A percentile compares a stretch with the other conserved stretches of the same genome.
Evolutionary conservation across 345 rosid species (phyloP).

Genomic region (Eucalyptus curtisii): DNA sequence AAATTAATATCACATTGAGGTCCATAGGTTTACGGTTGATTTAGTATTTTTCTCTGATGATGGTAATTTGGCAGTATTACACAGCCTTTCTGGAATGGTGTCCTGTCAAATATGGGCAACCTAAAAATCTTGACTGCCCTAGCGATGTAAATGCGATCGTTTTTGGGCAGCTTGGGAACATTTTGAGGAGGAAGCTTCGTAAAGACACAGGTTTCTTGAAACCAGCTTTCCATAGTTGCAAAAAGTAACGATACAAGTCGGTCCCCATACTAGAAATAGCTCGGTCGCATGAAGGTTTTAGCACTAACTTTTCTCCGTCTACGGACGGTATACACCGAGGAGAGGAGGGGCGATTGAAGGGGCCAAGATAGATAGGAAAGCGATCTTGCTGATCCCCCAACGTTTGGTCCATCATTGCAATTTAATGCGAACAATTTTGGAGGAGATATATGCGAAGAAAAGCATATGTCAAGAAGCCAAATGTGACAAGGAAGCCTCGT

Average conservation of each 20-base stretch:
- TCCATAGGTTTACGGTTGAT: background rate
- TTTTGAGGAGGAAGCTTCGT: background rate
- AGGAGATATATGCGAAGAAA: background rate
- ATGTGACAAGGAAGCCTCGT: background rate
- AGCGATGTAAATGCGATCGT: background rate
- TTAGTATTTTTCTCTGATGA: background rate
- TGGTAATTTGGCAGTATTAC: rapidly evolving
- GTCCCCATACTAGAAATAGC: background rate
- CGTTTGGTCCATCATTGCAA: background rate
- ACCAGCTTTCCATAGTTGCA: background rate
- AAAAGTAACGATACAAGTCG: background rate
- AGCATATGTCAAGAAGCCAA: background rate
- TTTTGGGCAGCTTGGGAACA: background rate
- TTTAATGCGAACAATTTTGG: background rate
- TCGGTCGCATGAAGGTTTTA: background rate
- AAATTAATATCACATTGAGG: no score
- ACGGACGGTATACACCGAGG: background rate
- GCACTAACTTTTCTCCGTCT: background rate
- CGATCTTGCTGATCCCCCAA: background rate
- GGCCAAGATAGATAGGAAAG: background rate
- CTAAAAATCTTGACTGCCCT: background rate
- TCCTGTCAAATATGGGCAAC: background rate
- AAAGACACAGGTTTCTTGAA: background rate
- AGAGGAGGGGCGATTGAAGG: background rate
- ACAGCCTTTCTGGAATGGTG: background rate